Percentiles rank a stretch among this genome's conserved stretches.
phyloP scores from a whole-genome alignment of 345 rosid genomes.

The Raphanus sativus region DNA sequence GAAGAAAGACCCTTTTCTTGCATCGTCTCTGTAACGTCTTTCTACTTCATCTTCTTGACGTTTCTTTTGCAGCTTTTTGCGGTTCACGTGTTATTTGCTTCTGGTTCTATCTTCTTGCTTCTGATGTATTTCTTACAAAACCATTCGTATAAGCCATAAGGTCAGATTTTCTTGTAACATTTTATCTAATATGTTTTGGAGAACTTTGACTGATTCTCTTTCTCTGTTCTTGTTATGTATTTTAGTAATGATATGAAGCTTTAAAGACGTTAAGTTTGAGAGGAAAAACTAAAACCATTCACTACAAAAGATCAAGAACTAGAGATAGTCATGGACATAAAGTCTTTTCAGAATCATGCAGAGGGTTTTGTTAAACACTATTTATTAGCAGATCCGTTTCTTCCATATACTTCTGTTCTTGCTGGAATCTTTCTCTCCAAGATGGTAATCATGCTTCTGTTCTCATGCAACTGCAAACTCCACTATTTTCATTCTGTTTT shows the following conservation, averaged over 20 bases:
- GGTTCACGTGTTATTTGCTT: constrained; percentile 40
- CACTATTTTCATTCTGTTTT: background rate
- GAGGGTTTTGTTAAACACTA: constrained; percentile 58
- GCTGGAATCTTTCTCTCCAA: constrained; percentile 75
- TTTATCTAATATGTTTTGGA: background rate
- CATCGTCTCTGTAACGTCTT: constrained; percentile 30
- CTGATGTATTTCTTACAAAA: constrained; percentile 1
- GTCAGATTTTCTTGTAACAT: background rate
- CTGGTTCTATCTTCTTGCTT: background rate
- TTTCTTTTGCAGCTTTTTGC: constrained; percentile 33
- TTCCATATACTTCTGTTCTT: constrained; percentile 76
- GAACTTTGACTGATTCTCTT: background rate
- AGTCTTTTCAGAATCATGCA: constrained; percentile 68
- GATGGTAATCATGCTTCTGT: constrained; percentile 50
- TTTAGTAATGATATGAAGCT: constrained; percentile 1
- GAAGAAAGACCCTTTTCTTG: background rate
- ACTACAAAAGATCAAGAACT: background rate
- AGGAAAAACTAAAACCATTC: constrained; percentile 8
- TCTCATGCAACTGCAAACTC: background rate
- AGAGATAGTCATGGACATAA: constrained; percentile 51
- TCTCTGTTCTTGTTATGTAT: background rate
- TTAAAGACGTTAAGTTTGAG: constrained; percentile 11
- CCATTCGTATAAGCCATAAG: background rate
- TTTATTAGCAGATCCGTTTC: constrained; percentile 59
- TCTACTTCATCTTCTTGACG: constrained; percentile 21